Conservation (phyloP, 2,329 filamentous ascomycete species). For the Sordariomycetes sp. region DNA sequence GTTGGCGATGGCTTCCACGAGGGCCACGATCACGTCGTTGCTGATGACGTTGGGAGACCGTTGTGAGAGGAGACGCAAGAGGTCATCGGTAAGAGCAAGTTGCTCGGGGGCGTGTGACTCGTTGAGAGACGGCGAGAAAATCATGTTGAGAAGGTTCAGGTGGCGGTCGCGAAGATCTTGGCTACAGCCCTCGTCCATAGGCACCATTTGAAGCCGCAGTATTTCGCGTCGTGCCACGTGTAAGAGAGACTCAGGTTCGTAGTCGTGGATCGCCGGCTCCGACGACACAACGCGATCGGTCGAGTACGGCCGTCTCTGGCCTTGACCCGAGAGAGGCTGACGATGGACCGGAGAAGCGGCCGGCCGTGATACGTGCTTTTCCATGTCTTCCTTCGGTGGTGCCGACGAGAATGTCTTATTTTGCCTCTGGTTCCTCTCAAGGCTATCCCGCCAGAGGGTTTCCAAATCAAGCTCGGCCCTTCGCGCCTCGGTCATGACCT, state of each 20-base stretch:
- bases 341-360: background rate
- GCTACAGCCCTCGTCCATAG: background rate
- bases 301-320: background rate
- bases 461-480: constrained; percentile 40
- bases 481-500: constrained; percentile 41
- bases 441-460: constrained; percentile 30
- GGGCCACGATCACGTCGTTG: constrained; percentile 32
- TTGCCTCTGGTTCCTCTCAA: constrained; percentile 15
- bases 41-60: constrained; percentile 27
- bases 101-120: background rate
- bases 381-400: background rate
- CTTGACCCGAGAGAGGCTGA: background rate
- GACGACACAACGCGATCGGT: background rate
- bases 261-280: background rate
- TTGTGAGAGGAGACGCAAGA: constrained; percentile 12
- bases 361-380: background rate
- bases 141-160: constrained; percentile 18
- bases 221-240: background rate
- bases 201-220: background rate
- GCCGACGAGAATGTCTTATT: constrained; percentile 10
- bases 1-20: constrained; percentile 25
- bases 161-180: background rate
- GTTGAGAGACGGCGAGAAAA: constrained; percentile 16
- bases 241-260: background rate
- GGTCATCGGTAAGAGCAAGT: constrained; percentile 1